phyloP scores from a whole-genome alignment of 176 grass and related monocot species.

The Carex myosuroides region DNA sequence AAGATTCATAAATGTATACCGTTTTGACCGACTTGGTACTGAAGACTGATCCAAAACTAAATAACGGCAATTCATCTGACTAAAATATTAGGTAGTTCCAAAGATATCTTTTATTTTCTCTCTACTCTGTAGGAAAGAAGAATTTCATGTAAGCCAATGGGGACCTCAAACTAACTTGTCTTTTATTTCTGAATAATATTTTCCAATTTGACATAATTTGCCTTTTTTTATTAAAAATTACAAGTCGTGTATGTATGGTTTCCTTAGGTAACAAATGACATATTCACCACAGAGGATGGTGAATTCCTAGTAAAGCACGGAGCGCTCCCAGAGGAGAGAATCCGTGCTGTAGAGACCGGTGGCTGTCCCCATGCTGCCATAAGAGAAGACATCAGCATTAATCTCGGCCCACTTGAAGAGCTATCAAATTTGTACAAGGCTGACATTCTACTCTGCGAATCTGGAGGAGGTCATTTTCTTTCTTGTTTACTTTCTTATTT shows the following conservation, averaged over 20 bases:
- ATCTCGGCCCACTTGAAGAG: constrained; percentile 88
- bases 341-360: constrained; percentile 84
- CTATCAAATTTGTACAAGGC: constrained; percentile 76
- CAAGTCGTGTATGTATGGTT: background rate
- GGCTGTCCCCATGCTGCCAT: constrained; percentile 92
- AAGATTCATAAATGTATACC: background rate
- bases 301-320: constrained; percentile 91
- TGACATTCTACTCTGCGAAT: constrained; percentile 97
- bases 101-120: background rate
- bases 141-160: background rate
- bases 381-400: constrained; percentile 97
- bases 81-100: background rate
- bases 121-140: background rate
- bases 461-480: constrained; percentile 76
- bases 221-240: background rate
- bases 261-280: constrained; percentile 91
- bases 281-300: constrained; percentile 97
- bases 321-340: constrained; percentile 80
- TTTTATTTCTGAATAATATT: background rate
- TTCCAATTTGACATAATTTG: background rate
- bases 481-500: constrained; percentile 9
- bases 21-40: background rate
- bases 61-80: background rate
- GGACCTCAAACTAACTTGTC: background rate
- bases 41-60: background rate